These are phyloP conservation scores for Erodium chrysanthum DNA, from an alignment of 441 rosid genomes.

Conservation along the genomic window DNA sequence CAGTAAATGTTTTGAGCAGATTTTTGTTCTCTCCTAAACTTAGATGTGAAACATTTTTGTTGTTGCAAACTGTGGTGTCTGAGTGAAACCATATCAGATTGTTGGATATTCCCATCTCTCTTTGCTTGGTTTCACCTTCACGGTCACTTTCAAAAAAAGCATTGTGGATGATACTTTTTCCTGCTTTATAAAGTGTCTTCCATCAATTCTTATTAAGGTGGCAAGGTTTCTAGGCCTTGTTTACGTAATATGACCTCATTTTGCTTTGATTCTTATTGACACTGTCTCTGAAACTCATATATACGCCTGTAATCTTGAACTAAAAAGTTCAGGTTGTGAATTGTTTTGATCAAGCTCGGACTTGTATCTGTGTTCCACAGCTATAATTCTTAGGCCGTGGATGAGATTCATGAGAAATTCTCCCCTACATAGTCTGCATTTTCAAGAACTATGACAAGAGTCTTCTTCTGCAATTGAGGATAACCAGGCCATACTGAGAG, in stretches of 20 bases:
- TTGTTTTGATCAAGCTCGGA: no score
- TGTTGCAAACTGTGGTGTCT: not conserved
- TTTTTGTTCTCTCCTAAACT: not conserved
- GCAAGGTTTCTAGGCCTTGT: not conserved
- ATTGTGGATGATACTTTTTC: not conserved
- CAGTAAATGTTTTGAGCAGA: conserved; percentile 32
- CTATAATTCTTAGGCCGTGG: no score
- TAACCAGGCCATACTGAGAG: no score
- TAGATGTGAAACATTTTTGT: not conserved
- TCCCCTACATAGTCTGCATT: no score
- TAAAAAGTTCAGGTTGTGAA: no score
- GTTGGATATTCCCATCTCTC: not conserved
- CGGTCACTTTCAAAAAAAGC: not conserved
- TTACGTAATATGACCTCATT: not conserved
- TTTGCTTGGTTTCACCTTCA: not conserved
- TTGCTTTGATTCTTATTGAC: not conserved
- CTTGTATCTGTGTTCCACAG: no score
- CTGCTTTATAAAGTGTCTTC: not conserved
- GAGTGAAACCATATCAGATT: not conserved
- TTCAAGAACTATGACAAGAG: no score
- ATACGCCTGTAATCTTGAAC: no score
- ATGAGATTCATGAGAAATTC: no score
- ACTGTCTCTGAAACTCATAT: no score
- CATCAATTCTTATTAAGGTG: not conserved
- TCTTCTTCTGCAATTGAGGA: no score